These are phyloP conservation scores for Phytophthora fragariae DNA, from an alignment of 352 stramenopile species.

Conservation along the genomic window DNA sequence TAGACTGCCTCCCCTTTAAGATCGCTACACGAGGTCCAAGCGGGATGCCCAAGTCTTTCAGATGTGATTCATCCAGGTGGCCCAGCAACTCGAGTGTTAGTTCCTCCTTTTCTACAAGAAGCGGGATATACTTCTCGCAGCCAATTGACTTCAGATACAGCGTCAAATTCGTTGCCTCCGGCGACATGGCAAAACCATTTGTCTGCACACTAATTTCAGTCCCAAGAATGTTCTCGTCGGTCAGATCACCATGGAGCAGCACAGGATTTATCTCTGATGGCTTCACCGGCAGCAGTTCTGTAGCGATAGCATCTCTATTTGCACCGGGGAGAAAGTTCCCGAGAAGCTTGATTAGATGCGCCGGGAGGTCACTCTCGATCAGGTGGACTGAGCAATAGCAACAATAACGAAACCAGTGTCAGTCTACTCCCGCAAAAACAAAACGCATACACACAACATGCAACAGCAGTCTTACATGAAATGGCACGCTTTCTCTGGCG, in stretches of 20 bases:
- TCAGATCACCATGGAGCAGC: slow-evolving; percentile 85
- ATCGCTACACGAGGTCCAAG: slow-evolving; percentile 69
- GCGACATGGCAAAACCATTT: slow-evolving; percentile 13
- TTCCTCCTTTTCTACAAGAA: slow-evolving; percentile 69
- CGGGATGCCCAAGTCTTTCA: slow-evolving; percentile 68
- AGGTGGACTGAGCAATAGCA: slow-evolving; percentile 60
- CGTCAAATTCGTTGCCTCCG: slow-evolving; percentile 24
- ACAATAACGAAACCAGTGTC: slow-evolving; percentile 5
- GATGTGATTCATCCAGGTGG: slow-evolving; percentile 53
- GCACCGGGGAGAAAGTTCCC: slow-evolving; percentile 62
- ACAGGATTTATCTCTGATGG: slow-evolving; percentile 44
- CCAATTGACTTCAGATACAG: slow-evolving; percentile 52
- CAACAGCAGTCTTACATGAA: slow-evolving; percentile 61
- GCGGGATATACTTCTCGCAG: slow-evolving; percentile 59
- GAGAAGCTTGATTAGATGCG: slow-evolving; percentile 66
- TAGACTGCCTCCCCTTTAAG: slow-evolving; percentile 38
- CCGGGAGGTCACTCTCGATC: slow-evolving; percentile 60
- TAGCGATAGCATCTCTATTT: slow-evolving; percentile 37
- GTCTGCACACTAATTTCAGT: slow-evolving; percentile 19
- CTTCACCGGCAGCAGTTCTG: slow-evolving; percentile 50
- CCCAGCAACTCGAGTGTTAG: slow-evolving; percentile 57
- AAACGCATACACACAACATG: slow-evolving; percentile 1
- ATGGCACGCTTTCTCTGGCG: slow-evolving; percentile 67
- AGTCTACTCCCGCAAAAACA: not conserved
- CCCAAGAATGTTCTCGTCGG: slow-evolving; percentile 88